Base-by-base conservation (phyloP, 768 basidiomycete genomes). In the Polyporus arcularius region DNA sequence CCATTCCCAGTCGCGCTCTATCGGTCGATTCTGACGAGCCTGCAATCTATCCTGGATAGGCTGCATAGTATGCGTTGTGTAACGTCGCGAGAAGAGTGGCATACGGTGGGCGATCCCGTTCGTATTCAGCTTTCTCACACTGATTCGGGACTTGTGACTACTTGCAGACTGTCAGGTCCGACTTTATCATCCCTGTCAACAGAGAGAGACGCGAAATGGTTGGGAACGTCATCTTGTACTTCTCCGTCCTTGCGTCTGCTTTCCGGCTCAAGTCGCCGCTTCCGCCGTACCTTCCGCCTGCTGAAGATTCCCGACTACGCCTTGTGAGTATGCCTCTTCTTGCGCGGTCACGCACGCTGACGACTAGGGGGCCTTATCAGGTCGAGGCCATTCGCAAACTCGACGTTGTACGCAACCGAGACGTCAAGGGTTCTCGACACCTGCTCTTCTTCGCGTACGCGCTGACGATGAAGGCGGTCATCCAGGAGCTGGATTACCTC, bases 11-110 rank as follows among this genome's bases (percentile, higher is more conserved):
- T 92, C 15, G 74, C 83, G 50, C 76, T 95, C 9, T 99, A 98
- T 68, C 87, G 92, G 12, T 85, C 88, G 7, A 85, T 94, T 63
- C 76, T 94, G 74, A 88, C 86, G 1, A 90, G 90, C 67, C 68
- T 94, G 63, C 93, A 96, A 72, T 86, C 85, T 1, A 94, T 96
- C 35, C 75, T 96, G 62, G 94, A 96, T 68, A 88, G 84, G 70
- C 75, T 99, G 58, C 97, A 98, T 72, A 92, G 92, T 65, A 97
- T 98, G 90, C 85, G 96, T 31, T 96, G 94, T 71, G 96, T 98
- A n/a, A 97, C 92, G 5, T 94, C 94, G 0, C 82, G 93, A 42
- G 92, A 96, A 72, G 94, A 96, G 78, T 98, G 96, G 95, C 90
- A 53, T 56, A 35, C 35, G 11, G 35, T 35, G 89, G 63, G 92